These are phyloP conservation scores for Eucalyptus dawsonii DNA, from an alignment of 345 rosid genomes.

Conservation along the genomic window DNA sequence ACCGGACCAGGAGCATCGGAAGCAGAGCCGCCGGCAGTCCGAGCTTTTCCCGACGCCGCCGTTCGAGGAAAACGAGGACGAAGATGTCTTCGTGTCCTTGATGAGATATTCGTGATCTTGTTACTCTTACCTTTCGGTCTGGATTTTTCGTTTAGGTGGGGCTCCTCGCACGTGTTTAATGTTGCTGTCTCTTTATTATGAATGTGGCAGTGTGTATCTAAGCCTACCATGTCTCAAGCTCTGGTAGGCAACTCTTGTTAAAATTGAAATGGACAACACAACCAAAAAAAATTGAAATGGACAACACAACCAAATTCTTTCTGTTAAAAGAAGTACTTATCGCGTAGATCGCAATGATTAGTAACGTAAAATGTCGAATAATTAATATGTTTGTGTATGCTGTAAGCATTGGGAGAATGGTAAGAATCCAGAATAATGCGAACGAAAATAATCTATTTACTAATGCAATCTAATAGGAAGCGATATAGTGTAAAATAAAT, in stretches of 20 bases:
- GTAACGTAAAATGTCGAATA: fast-evolving
- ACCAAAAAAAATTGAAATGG: neutral
- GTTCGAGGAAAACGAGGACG: neutral
- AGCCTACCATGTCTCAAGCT: neutral
- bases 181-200: neutral
- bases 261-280: neutral
- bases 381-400: neutral
- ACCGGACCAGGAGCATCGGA: neutral
- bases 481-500: too few relatives aligned
- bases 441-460: fast-evolving
- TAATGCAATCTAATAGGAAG: fast-evolving
- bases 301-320: neutral
- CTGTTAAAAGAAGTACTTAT: neutral
- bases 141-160: neutral
- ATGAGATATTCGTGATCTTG: neutral
- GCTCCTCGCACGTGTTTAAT: neutral
- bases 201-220: neutral
- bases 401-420: fast-evolving
- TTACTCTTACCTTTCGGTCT: neutral
- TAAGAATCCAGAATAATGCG: too few relatives aligned
- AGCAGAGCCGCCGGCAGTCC: neutral
- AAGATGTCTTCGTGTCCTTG: neutral
- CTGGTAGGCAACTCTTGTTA: neutral
- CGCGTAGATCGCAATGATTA: neutral
- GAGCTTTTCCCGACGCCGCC: neutral